Evolutionary conservation across 2,329 filamentous ascomycete genomes (phyloP).

Genomic region (Dactylellina sp.): DNA sequence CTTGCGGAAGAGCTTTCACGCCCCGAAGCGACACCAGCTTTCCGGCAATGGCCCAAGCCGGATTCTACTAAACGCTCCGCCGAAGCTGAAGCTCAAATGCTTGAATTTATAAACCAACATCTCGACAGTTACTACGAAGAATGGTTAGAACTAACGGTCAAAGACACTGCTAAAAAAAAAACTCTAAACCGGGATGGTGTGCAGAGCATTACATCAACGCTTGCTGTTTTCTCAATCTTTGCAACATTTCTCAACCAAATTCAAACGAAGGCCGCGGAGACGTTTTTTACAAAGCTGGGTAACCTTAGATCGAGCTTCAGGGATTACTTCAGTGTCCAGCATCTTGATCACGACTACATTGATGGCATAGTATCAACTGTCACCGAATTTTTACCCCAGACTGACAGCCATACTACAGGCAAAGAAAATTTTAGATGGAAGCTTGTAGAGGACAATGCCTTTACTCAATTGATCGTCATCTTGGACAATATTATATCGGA

Average conservation of each 20-base stretch:
- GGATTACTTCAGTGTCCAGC: conserved; percentile 23
- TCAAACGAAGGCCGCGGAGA: conserved; percentile 33
- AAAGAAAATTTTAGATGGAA: conserved; percentile 16
- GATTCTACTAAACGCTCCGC: conserved; percentile 35
- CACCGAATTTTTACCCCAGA: conserved; percentile 32
- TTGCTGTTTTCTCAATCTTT: conserved; percentile 41
- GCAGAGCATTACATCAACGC: conserved; percentile 21
- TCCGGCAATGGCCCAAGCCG: conserved; percentile 36
- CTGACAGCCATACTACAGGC: conserved; percentile 12
- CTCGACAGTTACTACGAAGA: conserved; percentile 40
- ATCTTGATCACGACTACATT: conserved; percentile 22
- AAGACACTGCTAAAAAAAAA: neutral
- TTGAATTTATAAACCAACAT: conserved; percentile 40
- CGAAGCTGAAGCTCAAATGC: conserved; percentile 47
- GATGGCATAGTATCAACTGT: conserved; percentile 18
- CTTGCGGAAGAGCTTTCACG: conserved; percentile 33
- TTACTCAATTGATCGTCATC: conserved; percentile 26
- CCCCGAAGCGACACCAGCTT: neutral
- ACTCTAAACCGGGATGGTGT: conserved; percentile 18
- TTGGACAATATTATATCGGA: conserved; percentile 40
- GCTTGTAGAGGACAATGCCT: conserved; percentile 35
- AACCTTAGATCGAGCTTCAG: conserved; percentile 21
- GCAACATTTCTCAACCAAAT: conserved; percentile 44
- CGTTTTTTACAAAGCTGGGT: conserved; percentile 42
- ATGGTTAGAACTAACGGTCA: conserved; percentile 18